Percentiles rank a stretch among this genome's conserved stretches.
phyloP scores from a whole-genome alignment of 163 green algal species.

The Volvox carteri region DNA sequence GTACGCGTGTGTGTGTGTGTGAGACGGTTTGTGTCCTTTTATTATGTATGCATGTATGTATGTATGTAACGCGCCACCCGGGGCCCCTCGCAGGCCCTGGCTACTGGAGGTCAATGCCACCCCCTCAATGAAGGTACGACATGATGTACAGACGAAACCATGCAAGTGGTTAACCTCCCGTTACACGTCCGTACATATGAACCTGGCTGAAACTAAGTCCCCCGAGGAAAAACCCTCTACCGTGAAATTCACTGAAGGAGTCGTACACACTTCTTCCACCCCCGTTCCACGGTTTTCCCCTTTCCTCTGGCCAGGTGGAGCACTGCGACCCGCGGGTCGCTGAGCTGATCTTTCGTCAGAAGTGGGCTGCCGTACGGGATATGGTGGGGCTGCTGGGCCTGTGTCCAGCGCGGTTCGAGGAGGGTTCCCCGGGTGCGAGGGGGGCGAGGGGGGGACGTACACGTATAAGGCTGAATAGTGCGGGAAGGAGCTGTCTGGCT shows the following conservation, averaged over 20 bases:
- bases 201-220: too few species aligned
- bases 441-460: background rate
- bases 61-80: too few species aligned
- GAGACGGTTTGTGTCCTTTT: too few species aligned
- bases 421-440: background rate
- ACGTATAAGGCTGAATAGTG: background rate
- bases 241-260: too few species aligned
- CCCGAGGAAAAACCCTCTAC: too few species aligned
- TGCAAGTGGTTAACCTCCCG: too few species aligned
- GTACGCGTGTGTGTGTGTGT: background rate
- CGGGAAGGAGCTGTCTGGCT: background rate
- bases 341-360: slow-evolving; percentile 67
- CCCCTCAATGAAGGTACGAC: slow-evolving; percentile 75
- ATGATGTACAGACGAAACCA: background rate
- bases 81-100: slow-evolving; percentile 43
- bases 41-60: too few species aligned
- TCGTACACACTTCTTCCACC: too few species aligned
- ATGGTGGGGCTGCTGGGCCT: slow-evolving; percentile 70
- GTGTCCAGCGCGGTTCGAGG: slow-evolving; percentile 57
- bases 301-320: slow-evolving; percentile 57
- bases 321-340: slow-evolving; percentile 57
- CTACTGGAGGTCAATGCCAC: slow-evolving; percentile 78
- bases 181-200: too few species aligned
- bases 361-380: slow-evolving; percentile 71
- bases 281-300: background rate